phyloP scores from a whole-genome alignment of 495 filamentous ascomycete species.

The Alectoria sarmentosa region DNA sequence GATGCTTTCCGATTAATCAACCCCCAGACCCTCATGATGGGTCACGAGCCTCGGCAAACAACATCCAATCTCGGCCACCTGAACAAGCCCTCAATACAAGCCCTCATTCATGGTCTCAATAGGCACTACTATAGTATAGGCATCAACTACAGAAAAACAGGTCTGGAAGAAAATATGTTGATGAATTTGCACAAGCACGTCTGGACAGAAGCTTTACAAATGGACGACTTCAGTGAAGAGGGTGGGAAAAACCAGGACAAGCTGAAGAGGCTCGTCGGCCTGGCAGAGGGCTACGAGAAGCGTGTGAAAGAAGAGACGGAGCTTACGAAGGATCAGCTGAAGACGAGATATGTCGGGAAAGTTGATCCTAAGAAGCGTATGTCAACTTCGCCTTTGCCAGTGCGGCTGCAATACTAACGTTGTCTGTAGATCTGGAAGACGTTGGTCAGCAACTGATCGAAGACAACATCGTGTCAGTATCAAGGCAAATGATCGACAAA shows the following conservation, averaged over 20 bases:
- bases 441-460: slow-evolving; percentile 94
- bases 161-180: slow-evolving; percentile 96
- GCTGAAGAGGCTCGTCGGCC: slow-evolving; percentile 75
- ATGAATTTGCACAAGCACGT: slow-evolving; percentile 99
- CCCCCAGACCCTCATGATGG: slow-evolving; percentile 96
- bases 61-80: slow-evolving; percentile 96
- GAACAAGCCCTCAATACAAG: slow-evolving; percentile 98
- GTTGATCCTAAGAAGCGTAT: slow-evolving; percentile 96
- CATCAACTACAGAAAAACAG: slow-evolving; percentile 97
- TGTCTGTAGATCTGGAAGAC: slow-evolving; percentile 69
- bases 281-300: slow-evolving; percentile 97
- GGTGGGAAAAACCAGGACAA: slow-evolving; percentile 74
- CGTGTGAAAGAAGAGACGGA: slow-evolving; percentile 97
- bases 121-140: slow-evolving; percentile 98
- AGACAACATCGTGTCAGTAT: slow-evolving; percentile 96
- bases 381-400: slow-evolving; percentile 23
- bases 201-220: slow-evolving; percentile 95
- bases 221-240: slow-evolving; percentile 91
- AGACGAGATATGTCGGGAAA: slow-evolving; percentile 98
- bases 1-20: slow-evolving; percentile 99
- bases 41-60: slow-evolving; percentile 96
- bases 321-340: slow-evolving; percentile 92
- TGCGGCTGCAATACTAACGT: slow-evolving; percentile 26
- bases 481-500: slow-evolving; percentile 98
- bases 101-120: slow-evolving; percentile 97